These are phyloP conservation scores for Tetracladium maxilliforme DNA, from an alignment of 2,329 filamentous ascomycete species.

Conservation along the genomic window DNA sequence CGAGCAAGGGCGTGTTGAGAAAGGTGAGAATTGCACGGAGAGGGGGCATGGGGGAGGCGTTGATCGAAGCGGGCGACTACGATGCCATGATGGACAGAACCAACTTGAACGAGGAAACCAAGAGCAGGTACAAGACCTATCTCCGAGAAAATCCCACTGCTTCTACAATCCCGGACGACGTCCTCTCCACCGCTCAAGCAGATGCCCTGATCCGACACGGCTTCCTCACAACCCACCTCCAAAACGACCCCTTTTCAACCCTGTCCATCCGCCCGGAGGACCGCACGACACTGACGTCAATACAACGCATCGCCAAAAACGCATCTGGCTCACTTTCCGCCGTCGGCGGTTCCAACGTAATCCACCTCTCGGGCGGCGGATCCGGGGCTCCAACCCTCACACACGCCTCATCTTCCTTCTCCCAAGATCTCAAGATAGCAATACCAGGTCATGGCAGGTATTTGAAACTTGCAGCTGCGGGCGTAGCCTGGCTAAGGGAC, in stretches of 20 bases:
- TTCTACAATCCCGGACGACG: conserved; percentile 19
- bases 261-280: conserved; percentile 22
- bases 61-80: conserved; percentile 44
- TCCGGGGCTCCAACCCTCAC: conserved; percentile 12
- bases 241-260: conserved; percentile 19
- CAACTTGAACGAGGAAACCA: conserved; percentile 24
- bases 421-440: conserved; percentile 35
- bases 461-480: conserved; percentile 47
- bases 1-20: conserved; percentile 38
- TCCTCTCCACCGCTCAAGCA: conserved; percentile 29
- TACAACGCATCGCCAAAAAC: conserved; percentile 47
- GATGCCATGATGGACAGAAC: conserved; percentile 27
- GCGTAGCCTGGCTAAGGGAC: conserved; percentile 44
- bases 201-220: conserved; percentile 48
- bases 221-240: conserved; percentile 42
- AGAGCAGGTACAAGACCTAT: conserved; percentile 32
- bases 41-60: conserved; percentile 43
- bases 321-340: conserved; percentile 55
- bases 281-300: conserved; percentile 40
- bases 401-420: conserved; percentile 3
- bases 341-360: conserved; percentile 51
- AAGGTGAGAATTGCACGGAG: conserved; percentile 47
- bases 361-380: conserved; percentile 47
- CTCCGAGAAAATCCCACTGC: conserved; percentile 34
- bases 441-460: conserved; percentile 53